phyloP scores from a whole-genome alignment of 2,329 filamentous ascomycete species.

The Shiraia bambusicola region DNA sequence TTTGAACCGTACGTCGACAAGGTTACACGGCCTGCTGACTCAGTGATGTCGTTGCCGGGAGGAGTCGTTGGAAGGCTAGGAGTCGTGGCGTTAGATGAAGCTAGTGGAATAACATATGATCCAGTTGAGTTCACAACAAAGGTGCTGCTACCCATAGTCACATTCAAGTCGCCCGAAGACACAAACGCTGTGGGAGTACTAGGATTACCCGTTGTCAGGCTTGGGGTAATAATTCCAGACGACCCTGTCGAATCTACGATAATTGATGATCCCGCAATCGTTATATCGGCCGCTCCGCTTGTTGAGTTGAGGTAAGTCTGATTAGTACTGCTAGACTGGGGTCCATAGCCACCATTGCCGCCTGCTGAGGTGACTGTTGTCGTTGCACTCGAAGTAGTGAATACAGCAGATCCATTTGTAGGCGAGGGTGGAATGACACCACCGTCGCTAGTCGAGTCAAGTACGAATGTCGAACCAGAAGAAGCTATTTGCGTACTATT shows the following conservation, averaged over 20 bases:
- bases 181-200: slow-evolving; percentile 1
- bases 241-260: slow-evolving; percentile 5
- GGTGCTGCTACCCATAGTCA: slow-evolving; percentile 15
- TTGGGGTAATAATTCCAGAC: not conserved
- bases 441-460: slow-evolving; percentile 11
- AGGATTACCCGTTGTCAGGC: no score
- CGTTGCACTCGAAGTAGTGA: slow-evolving; percentile 7
- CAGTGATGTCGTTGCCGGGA: slow-evolving; percentile 2
- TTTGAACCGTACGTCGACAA: slow-evolving; percentile 8
- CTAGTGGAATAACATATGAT: slow-evolving; percentile 9
- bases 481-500: slow-evolving; percentile 4
- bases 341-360: slow-evolving; percentile 1
- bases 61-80: slow-evolving; percentile 1
- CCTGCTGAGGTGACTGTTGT: slow-evolving; percentile 8
- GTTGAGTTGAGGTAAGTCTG: slow-evolving; percentile 2
- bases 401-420: slow-evolving; percentile 7
- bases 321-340: not conserved
- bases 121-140: slow-evolving; percentile 5
- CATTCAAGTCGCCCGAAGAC: slow-evolving; percentile 9
- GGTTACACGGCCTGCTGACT: not conserved
- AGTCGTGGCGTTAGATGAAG: slow-evolving; percentile 4
- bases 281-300: not conserved
- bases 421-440: slow-evolving; percentile 11
- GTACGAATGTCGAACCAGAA: slow-evolving; percentile 7
- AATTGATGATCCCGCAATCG: slow-evolving; percentile 5